Percentiles rank a stretch among this genome's conserved stretches.
Conservation (phyloP, 2,329 filamentous ascomycete species). For the Calonectria pauciramosa region DNA sequence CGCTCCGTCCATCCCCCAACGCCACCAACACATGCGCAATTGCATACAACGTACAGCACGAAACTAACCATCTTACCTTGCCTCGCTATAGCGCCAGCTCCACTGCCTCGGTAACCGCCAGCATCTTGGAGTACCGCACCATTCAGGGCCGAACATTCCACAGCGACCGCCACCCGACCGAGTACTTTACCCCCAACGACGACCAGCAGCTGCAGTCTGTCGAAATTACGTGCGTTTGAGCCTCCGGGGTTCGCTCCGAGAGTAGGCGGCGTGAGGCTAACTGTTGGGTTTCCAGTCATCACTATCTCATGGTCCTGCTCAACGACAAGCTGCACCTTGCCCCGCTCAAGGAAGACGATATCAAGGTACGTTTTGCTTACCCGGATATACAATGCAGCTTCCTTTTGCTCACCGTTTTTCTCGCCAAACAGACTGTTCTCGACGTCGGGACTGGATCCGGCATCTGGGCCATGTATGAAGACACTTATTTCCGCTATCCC, state of each 20-base stretch:
- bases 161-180: constrained; percentile 30
- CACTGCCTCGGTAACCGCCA: constrained; percentile 26
- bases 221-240: constrained; percentile 26
- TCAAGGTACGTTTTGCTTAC: constrained; percentile 9
- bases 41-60: not conserved
- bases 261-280: not conserved
- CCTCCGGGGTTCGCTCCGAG: not conserved
- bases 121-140: constrained; percentile 31
- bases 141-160: constrained; percentile 29
- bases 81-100: constrained; percentile 11
- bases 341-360: constrained; percentile 30
- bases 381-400: not conserved
- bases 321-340: constrained; percentile 38
- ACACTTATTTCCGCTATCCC: not conserved
- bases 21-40: not conserved
- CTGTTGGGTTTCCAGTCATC: constrained; percentile 7
- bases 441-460: constrained; percentile 44
- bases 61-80: not conserved
- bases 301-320: constrained; percentile 39
- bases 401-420: not conserved
- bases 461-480: constrained; percentile 29
- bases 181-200: constrained; percentile 32
- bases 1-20: not conserved
- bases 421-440: constrained; percentile 34
- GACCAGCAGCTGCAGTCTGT: constrained; percentile 27